Percentiles rank a stretch among this genome's conserved stretches.
phyloP scores from a whole-genome alignment of 768 basidiomycete species.

The Ephemerocybe angulata region DNA sequence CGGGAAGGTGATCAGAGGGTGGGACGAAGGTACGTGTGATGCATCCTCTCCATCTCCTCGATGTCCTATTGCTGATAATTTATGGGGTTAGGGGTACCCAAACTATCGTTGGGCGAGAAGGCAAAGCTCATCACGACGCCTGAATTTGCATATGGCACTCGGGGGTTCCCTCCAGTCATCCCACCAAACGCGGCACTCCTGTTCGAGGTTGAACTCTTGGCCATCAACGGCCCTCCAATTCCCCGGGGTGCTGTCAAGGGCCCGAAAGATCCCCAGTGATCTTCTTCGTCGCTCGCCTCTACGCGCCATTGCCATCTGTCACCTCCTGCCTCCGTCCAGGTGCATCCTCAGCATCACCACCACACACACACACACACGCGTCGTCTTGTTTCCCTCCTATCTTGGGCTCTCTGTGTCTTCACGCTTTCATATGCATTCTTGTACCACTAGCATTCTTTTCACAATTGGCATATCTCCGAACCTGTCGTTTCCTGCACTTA shows the following conservation, averaged over 20 bases:
- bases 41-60: background rate
- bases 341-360: too few species aligned
- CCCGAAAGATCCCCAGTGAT: background rate
- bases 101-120: slow-evolving; percentile 75
- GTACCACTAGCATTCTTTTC: background rate
- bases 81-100: slow-evolving; percentile 56
- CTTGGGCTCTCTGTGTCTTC: background rate
- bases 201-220: slow-evolving; percentile 82
- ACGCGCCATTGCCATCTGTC: background rate
- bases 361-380: too few species aligned
- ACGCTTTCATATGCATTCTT: background rate
- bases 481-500: background rate
- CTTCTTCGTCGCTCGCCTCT: background rate
- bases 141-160: slow-evolving; percentile 77
- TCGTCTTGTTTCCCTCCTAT: background rate
- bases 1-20: slow-evolving; percentile 83
- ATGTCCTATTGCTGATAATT: slow-evolving; percentile 16
- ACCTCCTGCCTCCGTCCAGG: too few species aligned
- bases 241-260: too few species aligned
- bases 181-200: slow-evolving; percentile 69
- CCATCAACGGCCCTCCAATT: slow-evolving; percentile 54
- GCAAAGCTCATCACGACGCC: slow-evolving; percentile 62
- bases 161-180: slow-evolving; percentile 78
- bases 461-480: background rate
- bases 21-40: slow-evolving; percentile 76